phyloP scores from a whole-genome alignment of 2,329 filamentous ascomycete genomes.

The Oidium heveae region DNA sequence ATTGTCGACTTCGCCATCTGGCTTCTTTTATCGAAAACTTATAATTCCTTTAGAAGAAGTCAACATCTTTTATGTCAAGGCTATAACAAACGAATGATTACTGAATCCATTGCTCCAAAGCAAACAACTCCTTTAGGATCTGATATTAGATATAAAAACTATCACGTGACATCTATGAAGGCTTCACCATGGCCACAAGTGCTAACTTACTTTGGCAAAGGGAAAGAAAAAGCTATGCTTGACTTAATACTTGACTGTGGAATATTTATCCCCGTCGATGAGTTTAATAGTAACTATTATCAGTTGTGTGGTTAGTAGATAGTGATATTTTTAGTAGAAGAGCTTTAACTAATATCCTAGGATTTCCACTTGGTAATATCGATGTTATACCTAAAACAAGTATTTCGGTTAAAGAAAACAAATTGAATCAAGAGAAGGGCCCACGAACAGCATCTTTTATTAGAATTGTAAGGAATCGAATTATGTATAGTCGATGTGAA shows the following conservation, averaged over 20 bases:
- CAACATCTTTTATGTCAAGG: conserved; percentile 68
- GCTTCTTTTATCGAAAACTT: conserved; percentile 40
- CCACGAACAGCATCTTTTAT: conserved; percentile 29
- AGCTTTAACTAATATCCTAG: conserved; percentile 2
- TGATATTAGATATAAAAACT: conserved; percentile 29
- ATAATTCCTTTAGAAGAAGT: conserved; percentile 24
- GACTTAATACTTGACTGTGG: conserved; percentile 53
- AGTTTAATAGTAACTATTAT: conserved; percentile 38
- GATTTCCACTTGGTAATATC: conserved; percentile 11
- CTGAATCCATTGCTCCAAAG: conserved; percentile 5
- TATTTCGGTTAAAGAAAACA: neutral
- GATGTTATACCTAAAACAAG: conserved; percentile 3
- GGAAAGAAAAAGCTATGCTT: conserved; percentile 54
- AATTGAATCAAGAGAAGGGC: conserved; percentile 1
- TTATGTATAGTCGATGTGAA: conserved; percentile 59
- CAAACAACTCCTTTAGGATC: conserved; percentile 1
- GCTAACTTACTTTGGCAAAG: conserved; percentile 45
- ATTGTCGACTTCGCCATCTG: conserved; percentile 57
- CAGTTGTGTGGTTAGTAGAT: conserved; percentile 46
- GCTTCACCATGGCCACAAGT: conserved; percentile 48
- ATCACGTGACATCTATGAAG: conserved; percentile 43
- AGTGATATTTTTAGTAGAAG: neutral
- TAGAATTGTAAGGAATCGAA: conserved; percentile 52
- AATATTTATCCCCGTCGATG: conserved; percentile 40
- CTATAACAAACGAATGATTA: conserved; percentile 27